Evolutionary conservation across 73 alveolate species (phyloP).

Genomic region (Tetrahymena malaccensis): DNA sequence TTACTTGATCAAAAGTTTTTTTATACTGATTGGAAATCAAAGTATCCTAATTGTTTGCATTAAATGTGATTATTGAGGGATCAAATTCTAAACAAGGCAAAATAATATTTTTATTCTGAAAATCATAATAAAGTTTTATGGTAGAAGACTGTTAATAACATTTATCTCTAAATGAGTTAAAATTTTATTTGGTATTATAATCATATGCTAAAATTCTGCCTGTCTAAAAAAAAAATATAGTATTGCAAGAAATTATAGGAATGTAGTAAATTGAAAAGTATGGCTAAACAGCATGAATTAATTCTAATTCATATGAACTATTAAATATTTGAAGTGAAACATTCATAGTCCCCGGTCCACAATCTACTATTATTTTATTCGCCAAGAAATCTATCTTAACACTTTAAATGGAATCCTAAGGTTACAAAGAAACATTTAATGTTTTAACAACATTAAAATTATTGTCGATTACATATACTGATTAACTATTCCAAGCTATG

Average conservation of each 20-base stretch:
- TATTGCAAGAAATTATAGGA: not conserved
- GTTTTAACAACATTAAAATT: not conserved
- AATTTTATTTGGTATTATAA: not conserved
- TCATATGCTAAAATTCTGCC: not conserved
- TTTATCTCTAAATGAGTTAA: not conserved
- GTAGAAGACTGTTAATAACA: not conserved
- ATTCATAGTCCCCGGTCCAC: not conserved
- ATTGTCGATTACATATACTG: not conserved
- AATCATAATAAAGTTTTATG: not conserved
- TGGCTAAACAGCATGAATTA: not conserved
- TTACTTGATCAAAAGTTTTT: not conserved
- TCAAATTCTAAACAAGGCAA: not conserved
- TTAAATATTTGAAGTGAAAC: not conserved
- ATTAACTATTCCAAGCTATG: not conserved
- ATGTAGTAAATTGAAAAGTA: not conserved
- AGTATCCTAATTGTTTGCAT: not conserved
- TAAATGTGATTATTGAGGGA: not conserved
- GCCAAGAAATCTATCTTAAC: not conserved
- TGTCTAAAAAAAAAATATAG: not conserved
- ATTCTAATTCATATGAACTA: not conserved
- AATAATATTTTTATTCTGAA: not conserved
- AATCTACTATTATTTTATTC: not conserved
- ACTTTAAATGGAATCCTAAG: not conserved
- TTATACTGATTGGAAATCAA: not conserved
- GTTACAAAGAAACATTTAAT: not conserved